These are phyloP conservation scores for Skeletonema grethae DNA, from an alignment of 108 stramenopile species.

Conservation along the genomic window DNA sequence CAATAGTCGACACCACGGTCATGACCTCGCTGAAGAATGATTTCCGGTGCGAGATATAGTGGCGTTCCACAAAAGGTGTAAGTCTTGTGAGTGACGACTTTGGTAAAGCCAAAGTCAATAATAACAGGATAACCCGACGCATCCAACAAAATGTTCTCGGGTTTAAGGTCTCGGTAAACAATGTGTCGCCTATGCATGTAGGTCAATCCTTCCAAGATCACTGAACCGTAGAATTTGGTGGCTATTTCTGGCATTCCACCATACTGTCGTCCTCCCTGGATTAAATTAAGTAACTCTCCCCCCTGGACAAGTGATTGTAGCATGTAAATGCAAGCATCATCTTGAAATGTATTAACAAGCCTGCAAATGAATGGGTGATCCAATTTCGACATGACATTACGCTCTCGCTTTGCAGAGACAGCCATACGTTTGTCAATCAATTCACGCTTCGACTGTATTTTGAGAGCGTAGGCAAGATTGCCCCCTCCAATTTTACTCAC, in stretches of 20 bases:
- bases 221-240: slow-evolving; percentile 59
- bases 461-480: slow-evolving; percentile 47
- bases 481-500: slow-evolving; percentile 43
- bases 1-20: slow-evolving; percentile 96
- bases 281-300: slow-evolving; percentile 58
- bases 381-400: slow-evolving; percentile 66
- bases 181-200: slow-evolving; percentile 68
- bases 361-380: slow-evolving; percentile 82
- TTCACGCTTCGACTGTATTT: slow-evolving; percentile 67
- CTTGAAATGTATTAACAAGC: slow-evolving; percentile 79
- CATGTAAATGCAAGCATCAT: slow-evolving; percentile 78
- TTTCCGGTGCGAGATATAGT: slow-evolving; percentile 76
- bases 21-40: slow-evolving; percentile 71
- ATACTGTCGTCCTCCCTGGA: slow-evolving; percentile 49
- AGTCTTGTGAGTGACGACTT: slow-evolving; percentile 58
- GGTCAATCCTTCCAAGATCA: slow-evolving; percentile 45
- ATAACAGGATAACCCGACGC: slow-evolving; percentile 62
- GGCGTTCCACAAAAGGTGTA: slow-evolving; percentile 82
- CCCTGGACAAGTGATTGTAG: slow-evolving; percentile 76
- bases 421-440: slow-evolving; percentile 45
- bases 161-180: slow-evolving; percentile 90
- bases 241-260: slow-evolving; percentile 54
- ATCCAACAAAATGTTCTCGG: slow-evolving; percentile 77
- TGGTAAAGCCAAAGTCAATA: slow-evolving; percentile 82
- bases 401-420: slow-evolving; percentile 30